Evolutionary conservation across 1,139 yeast genomes (phyloP).

Genomic region (Taphrina communis): DNA sequence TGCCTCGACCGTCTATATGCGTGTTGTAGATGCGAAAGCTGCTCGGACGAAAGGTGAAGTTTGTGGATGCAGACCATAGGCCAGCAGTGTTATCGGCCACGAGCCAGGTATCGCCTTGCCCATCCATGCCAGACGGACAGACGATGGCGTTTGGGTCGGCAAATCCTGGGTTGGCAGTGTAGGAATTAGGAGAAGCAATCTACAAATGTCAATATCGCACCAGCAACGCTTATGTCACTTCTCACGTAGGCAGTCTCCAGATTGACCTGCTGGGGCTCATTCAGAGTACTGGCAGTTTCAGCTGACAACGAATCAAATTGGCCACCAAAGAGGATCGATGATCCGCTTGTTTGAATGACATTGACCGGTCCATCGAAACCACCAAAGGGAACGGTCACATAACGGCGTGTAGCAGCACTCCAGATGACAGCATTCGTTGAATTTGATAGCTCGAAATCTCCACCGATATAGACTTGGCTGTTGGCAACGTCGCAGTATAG

Average conservation of each 20-base stretch:
- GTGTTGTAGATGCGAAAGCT: constrained; percentile 72
- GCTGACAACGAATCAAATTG: constrained; percentile 57
- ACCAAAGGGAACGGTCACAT: constrained; percentile 66
- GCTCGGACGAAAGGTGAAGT: constrained; percentile 68
- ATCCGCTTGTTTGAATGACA: constrained; percentile 63
- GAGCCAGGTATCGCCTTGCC: constrained; percentile 62
- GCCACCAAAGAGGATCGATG: constrained; percentile 78
- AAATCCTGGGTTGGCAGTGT: constrained; percentile 51
- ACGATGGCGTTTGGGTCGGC: constrained; percentile 57
- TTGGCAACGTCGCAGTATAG: constrained; percentile 59
- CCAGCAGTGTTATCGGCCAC: constrained; percentile 62
- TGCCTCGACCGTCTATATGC: constrained; percentile 59
- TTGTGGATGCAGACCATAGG: constrained; percentile 69
- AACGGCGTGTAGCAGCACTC: constrained; percentile 57
- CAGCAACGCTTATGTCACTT: constrained; percentile 63
- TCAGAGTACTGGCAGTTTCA: constrained; percentile 46
- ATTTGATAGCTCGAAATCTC: constrained; percentile 64
- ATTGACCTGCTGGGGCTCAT: constrained; percentile 56
- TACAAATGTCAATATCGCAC: constrained; percentile 54
- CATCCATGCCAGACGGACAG: constrained; percentile 61
- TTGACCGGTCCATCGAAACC: constrained; percentile 75
- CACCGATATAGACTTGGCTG: constrained; percentile 75
- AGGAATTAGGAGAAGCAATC: constrained; percentile 36
- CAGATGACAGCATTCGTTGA: constrained; percentile 72
- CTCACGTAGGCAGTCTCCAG: constrained; percentile 72